Evolutionary conservation across 805 yeast genomes (phyloP).

Genomic region (Metschnikowia noctiluminum): DNA sequence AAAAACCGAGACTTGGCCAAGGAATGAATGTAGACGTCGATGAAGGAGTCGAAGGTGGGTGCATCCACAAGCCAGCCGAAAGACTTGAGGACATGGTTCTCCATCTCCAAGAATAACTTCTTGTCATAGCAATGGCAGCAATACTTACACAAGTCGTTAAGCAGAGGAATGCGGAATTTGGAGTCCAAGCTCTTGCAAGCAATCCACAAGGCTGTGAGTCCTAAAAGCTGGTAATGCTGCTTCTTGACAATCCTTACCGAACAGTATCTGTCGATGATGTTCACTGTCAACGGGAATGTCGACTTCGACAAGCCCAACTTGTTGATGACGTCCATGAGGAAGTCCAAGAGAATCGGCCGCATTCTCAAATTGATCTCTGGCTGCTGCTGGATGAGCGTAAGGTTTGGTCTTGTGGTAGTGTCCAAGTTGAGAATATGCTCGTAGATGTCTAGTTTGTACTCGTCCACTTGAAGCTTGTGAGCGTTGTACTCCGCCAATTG

Average conservation of each 20-base stretch:
- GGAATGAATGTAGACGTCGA: conserved; percentile 52
- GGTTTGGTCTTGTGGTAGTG: conserved; percentile 20
- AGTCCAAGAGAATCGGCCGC: conserved; percentile 43
- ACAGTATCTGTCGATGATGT: conserved; percentile 43
- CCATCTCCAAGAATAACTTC: conserved; percentile 62
- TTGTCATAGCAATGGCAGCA: conserved; percentile 58
- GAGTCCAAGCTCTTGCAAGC: conserved; percentile 48
- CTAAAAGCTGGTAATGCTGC: conserved; percentile 44
- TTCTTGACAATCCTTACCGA: conserved; percentile 43
- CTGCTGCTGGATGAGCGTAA: conserved; percentile 40
- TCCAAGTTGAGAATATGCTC: conserved; percentile 30
- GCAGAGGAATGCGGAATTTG: conserved; percentile 55
- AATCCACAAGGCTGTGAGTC: conserved; percentile 43
- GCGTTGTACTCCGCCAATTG: conserved; percentile 45
- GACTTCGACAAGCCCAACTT: conserved; percentile 37
- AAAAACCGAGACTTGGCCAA: conserved; percentile 22
- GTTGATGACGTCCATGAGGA: conserved; percentile 43
- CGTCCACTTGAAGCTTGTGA: conserved; percentile 41
- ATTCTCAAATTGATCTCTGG: conserved; percentile 44
- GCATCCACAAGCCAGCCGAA: conserved; percentile 62
- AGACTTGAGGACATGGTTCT: conserved; percentile 59
- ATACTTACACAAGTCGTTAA: conserved; percentile 49
- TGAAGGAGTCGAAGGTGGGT: conserved; percentile 61
- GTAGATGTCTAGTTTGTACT: conserved; percentile 45
- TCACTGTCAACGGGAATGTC: conserved; percentile 44